Conservation (phyloP, 371 early-diverging fungal species). For the Dichotomocladium elegans region DNA sequence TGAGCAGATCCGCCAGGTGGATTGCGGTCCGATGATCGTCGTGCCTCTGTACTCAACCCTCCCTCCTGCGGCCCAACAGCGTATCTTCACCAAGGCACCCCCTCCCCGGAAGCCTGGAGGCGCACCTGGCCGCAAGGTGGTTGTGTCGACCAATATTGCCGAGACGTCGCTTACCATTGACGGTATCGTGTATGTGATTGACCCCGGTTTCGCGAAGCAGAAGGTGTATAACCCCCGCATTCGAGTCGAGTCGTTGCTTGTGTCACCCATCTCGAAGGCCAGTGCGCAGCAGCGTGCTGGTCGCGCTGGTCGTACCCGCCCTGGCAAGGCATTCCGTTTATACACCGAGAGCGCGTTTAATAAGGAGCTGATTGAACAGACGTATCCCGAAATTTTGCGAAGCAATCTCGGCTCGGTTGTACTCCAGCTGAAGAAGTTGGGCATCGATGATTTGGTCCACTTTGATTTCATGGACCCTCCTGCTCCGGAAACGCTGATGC, state of each 20-base stretch:
- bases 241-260: slow-evolving; percentile 75
- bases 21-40: slow-evolving; percentile 71
- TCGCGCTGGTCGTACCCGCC: slow-evolving; percentile 86
- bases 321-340: slow-evolving; percentile 93
- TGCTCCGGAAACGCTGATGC: slow-evolving; percentile 87
- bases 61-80: slow-evolving; percentile 88
- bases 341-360: slow-evolving; percentile 87
- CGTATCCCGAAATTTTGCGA: slow-evolving; percentile 88
- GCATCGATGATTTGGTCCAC: slow-evolving; percentile 85
- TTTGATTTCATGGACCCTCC: slow-evolving; percentile 96
- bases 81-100: slow-evolving; percentile 88
- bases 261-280: slow-evolving; percentile 75
- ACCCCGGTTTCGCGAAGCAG: slow-evolving; percentile 97
- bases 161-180: slow-evolving; percentile 99
- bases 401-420: slow-evolving; percentile 83
- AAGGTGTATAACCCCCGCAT: slow-evolving; percentile 96
- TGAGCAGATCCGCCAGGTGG: slow-evolving; percentile 47
- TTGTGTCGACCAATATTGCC: slow-evolving; percentile 97
- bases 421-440: slow-evolving; percentile 82
- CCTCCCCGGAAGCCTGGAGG: slow-evolving; percentile 69
- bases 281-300: slow-evolving; percentile 87
- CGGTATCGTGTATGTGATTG: slow-evolving; percentile 97
- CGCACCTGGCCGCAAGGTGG: slow-evolving; percentile 87
- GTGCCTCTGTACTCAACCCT: slow-evolving; percentile 91
- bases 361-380: slow-evolving; percentile 78